Base-by-base conservation (phyloP, 495 filamentous ascomycete species). In the Podospora bellae-mahoneyi region DNA sequence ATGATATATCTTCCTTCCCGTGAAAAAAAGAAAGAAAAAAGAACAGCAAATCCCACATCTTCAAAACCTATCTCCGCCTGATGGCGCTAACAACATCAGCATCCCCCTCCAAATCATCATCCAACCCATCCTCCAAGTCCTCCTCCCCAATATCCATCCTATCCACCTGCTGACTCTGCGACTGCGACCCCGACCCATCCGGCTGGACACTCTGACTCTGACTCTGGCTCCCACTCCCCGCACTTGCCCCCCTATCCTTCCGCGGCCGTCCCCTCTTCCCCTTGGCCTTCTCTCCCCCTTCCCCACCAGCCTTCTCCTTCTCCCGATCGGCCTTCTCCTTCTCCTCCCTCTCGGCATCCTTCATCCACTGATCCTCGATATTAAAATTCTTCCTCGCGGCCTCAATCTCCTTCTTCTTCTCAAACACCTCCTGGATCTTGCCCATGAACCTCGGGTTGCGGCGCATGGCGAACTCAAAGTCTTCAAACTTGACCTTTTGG, bases 401-500 rank as follows among this genome's bases (percentile, higher is more conserved):
- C 75, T 92, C 92, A 58, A 97, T 85, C 65, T 89, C 86, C 73
- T 89, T 88, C 68, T 94, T 90, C 85, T 90, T 92, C 70, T 88
- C 87, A 64, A 97, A 79, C 70, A 96, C 83, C 77, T 96, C 93
- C 81, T 92, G 87, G 66, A 97, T 91, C 79, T 95, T 89, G 26
- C 95, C 95, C 60, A 97, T 85, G 76, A 95, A 93, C 71, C 85
- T 81, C 26, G 91, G 88, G 73, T 97, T 95, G 44, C 89, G 86
- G 39, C 96, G 87, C 64, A 97, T 86, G 34, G 91, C 91, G 74
- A 95, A 98, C 74, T 94, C 91, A 83, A 98, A 96, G 77, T 99
- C 95, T 70, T 99, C 95, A 66, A 97, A 91, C 75, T 99, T 99
- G 80, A 97, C 91, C 80, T 99, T 99, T 73, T 94, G 91, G 6